A percentile compares a stretch with the other conserved stretches of the same genome.
Evolutionary conservation across 192 early-diverging fungal species (phyloP).

Genomic region (Coemansia umbellata): DNA sequence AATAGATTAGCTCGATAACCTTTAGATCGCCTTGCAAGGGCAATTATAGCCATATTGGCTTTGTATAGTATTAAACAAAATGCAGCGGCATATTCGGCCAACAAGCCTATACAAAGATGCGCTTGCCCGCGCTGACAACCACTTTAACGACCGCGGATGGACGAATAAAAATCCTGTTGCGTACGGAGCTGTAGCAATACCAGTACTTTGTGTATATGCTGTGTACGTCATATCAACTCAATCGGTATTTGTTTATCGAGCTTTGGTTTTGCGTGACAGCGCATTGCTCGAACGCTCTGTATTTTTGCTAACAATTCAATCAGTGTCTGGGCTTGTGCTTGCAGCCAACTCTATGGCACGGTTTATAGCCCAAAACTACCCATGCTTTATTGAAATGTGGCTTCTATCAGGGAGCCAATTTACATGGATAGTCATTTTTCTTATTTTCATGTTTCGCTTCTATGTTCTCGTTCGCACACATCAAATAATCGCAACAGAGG

Average conservation of each 20-base stretch:
- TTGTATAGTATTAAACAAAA: too few species aligned
- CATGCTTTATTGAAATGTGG: slow-evolving; percentile 35
- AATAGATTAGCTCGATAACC: too few species aligned
- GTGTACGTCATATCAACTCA: slow-evolving; percentile 15
- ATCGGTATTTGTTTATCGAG: slow-evolving; percentile 22
- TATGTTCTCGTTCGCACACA: slow-evolving; percentile 13
- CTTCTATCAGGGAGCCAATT: slow-evolving; percentile 7
- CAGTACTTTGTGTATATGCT: slow-evolving; percentile 9
- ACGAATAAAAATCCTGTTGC: not conserved
- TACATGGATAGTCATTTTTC: slow-evolving; percentile 12
- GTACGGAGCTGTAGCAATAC: slow-evolving; percentile 13
- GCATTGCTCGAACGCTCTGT: slow-evolving; percentile 28
- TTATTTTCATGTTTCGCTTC: slow-evolving; percentile 28
- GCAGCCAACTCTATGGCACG: slow-evolving; percentile 6
- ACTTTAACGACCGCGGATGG: not conserved
- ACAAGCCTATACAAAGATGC: too few species aligned
- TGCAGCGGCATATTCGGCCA: too few species aligned
- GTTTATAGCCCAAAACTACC: slow-evolving; percentile 20
- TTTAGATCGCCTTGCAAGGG: too few species aligned
- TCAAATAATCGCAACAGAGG: slow-evolving; percentile 9
- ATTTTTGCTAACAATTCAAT: slow-evolving; percentile 12
- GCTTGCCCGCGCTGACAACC: too few species aligned
- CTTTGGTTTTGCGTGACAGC: slow-evolving; percentile 18
- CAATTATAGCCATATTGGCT: too few species aligned
- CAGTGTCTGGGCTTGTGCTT: slow-evolving; percentile 4